Evolutionary conservation across 1,284 basidiomycete genomes (phyloP), one percentile per base, ranked within the genome.

Genomic region (Waitea zeae): DNA sequence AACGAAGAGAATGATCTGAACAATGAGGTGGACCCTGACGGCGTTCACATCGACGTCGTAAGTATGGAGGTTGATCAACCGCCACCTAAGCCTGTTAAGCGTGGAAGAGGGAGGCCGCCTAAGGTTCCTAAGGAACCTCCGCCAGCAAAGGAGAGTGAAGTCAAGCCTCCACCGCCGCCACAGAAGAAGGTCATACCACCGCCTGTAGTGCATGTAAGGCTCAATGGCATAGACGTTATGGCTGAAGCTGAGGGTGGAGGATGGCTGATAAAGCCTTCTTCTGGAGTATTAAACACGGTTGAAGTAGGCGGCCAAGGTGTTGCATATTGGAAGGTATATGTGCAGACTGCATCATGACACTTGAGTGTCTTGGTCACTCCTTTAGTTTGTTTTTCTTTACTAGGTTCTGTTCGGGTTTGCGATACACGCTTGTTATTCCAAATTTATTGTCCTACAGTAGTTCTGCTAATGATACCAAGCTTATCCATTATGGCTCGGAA

Each of bases 261-360:
- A 36, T 80, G 77, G 78, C 59, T 61, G 41, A 50, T 76, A 13
- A 59, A 61, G 13, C 48, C 78, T 13, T 56, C 62, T 2, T 46
- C 56, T 5, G 77, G 78, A 3, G 46, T 54, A 12, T 26, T 26
- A 7, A 76, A 67, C 42, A 51, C 67, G 12, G 46, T 81, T 26
- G 77, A 81, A 48, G 52, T 81, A n/a, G 75, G 77, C 13, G 76
- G 78, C 55, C 66, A 64, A 44, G 70, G 64, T 20, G 72, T 70
- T 14, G 48, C 67, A 44, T 51, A 64, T 34, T 80, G 74, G 78
- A 77, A 70, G 49, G 58, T 76, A 26, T 74, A 74, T 51, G 51
- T 70, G 34, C 70, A 78, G 22, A 26, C 22, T 26, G 22, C 22
- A n/a, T n/a, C 7, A n/a, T 26, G n/a, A 26, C 22, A n/a, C n/a